These are phyloP conservation scores for Aureobasidium sp. DNA, from an alignment of 2,329 filamentous ascomycete genomes.

Conservation along the genomic window DNA sequence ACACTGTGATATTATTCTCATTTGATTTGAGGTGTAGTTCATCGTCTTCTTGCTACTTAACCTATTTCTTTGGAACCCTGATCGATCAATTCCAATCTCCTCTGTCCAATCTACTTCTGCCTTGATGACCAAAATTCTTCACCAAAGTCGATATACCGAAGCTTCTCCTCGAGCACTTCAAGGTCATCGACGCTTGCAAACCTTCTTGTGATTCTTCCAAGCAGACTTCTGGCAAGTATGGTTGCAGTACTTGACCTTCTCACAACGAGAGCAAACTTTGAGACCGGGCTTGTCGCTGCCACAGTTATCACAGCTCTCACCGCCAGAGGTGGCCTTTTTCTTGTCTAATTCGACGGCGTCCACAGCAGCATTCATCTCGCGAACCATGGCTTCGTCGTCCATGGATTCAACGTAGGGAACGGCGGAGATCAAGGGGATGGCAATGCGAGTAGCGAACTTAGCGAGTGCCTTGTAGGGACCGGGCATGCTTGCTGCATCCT, in stretches of 20 bases:
- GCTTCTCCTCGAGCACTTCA: too few relatives aligned
- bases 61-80: too few relatives aligned
- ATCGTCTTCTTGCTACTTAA: too few relatives aligned
- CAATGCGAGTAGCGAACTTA: conserved; percentile 16
- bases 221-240: conserved; percentile 38
- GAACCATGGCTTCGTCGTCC: background rate
- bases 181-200: conserved; percentile 4
- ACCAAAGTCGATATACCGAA: too few relatives aligned
- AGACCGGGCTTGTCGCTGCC: background rate
- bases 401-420: conserved; percentile 16
- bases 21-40: too few relatives aligned
- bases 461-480: background rate
- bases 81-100: too few relatives aligned
- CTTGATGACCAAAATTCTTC: too few relatives aligned
- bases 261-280: conserved; percentile 34
- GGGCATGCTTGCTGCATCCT: conserved; percentile 8
- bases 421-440: conserved; percentile 12
- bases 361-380: background rate
- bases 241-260: conserved; percentile 35
- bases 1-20: too few relatives aligned
- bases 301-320: conserved; percentile 4
- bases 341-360: background rate
- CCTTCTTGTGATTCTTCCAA: conserved; percentile 39
- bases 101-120: too few relatives aligned
- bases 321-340: background rate